Evolutionary conservation across 441 rosid genomes (phyloP).

Genomic region (Breynia disticha): DNA sequence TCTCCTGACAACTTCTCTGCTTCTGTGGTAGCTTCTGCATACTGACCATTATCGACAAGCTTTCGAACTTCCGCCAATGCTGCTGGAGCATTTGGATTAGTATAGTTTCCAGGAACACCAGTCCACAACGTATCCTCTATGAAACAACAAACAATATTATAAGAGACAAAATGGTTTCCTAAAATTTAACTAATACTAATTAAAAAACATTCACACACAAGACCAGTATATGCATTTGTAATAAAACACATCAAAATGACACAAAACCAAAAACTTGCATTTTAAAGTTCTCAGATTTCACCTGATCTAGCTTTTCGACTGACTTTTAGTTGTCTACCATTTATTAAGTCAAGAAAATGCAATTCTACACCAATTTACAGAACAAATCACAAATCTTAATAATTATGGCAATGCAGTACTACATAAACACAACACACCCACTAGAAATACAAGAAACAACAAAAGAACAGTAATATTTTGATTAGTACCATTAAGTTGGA

Average conservation of each 20-base stretch:
- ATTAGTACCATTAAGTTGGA: constrained; percentile 65
- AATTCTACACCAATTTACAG: too few relatives aligned
- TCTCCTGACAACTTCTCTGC: constrained; percentile 57
- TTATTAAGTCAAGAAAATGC: too few relatives aligned
- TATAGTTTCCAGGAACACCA: constrained; percentile 64
- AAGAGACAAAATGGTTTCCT: not conserved
- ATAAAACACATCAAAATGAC: too few relatives aligned
- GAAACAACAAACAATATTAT: constrained; percentile 4
- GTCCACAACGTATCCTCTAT: constrained; percentile 92
- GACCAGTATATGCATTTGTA: too few relatives aligned
- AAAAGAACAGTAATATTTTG: too few relatives aligned
- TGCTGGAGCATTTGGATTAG: constrained; percentile 50
- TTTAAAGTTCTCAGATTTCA: too few relatives aligned
- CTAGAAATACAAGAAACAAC: not conserved
- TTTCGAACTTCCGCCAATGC: constrained; percentile 60
- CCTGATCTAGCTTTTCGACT: too few relatives aligned
- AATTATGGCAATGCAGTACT: too few relatives aligned
- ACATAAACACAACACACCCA: not conserved
- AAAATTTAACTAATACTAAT: not conserved
- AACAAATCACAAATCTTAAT: too few relatives aligned
- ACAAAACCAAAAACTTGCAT: too few relatives aligned
- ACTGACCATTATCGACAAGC: constrained; percentile 56
- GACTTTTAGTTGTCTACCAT: too few relatives aligned
- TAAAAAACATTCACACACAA: not conserved
- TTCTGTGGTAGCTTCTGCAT: constrained; percentile 58